phyloP scores from a whole-genome alignment of 257 asterid genomes.

The Nicotiana sylvestris region DNA sequence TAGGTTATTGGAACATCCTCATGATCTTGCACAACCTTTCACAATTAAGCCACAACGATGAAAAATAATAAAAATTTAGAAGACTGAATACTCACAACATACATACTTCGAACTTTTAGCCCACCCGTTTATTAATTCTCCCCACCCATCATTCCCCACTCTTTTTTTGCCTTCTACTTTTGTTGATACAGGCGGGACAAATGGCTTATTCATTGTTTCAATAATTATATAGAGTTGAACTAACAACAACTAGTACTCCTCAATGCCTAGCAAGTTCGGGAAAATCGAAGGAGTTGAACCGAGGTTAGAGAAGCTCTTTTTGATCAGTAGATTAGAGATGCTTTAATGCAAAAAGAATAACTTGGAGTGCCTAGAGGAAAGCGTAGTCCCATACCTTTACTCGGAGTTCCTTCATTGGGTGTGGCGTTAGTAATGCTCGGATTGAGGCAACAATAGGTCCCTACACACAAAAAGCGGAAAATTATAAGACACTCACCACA shows the following conservation, averaged over 20 bases:
- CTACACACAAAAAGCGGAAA: conserved; percentile 30
- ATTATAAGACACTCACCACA: not conserved
- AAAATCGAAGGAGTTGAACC: not conserved
- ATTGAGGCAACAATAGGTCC: conserved; percentile 84
- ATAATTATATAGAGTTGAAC: not conserved
- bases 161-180: not conserved
- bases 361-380: not conserved
- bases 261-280: not conserved
- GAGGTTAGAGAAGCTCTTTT: not conserved
- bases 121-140: not conserved
- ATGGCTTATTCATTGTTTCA: not conserved
- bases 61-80: not conserved
- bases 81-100: not conserved
- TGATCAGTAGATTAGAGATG: not conserved
- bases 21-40: not conserved
- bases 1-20: not conserved
- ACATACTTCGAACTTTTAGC: not conserved
- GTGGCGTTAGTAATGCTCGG: conserved; percentile 93
- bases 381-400: conserved; percentile 56
- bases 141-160: not conserved
- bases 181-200: not conserved
- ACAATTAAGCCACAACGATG: not conserved
- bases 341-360: not conserved
- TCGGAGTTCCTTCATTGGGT: conserved; percentile 98
- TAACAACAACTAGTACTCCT: not conserved